Evolutionary conservation across 2,329 filamentous ascomycete species (phyloP), one percentile per base, ranked within the genome.

Genomic region (Pyricularia sp.): DNA sequence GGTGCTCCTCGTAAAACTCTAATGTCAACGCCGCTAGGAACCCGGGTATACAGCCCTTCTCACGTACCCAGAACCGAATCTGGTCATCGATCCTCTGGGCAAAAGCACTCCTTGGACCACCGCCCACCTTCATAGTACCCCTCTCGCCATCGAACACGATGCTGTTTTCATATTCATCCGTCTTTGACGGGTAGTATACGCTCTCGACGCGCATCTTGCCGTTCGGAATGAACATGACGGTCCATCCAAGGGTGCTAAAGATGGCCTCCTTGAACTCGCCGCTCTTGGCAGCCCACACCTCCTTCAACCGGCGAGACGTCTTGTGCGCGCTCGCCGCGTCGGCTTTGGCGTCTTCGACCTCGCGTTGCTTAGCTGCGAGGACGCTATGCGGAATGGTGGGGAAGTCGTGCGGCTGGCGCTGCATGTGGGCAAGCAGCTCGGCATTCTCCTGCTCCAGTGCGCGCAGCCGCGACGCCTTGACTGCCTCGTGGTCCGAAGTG

Each of bases 111-210:
- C 90, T 84, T 1, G 92, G 90, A 0, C 94, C 94, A 1, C 94
- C 94, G 40, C 88, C 90, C 65, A 99, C 90, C 81, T 99, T 99
- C 94, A 99, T 99, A 0, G 93, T 97, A 8, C 93, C 94, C 66
- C 89, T 87, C 77, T 97, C 92, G 63, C 92, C 92, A 75, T 96
- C 92, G 74, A 97, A 97, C 0, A 96, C 86, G 66, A 89, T 88
- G 65, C 83, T 86, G 69, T 88, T 88, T 74, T 88, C 86, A 73
- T 91, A 85, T 72, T 89, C 87, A 65, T 89, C 85, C 73, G 74
- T 85, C 77, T 67, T 75, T 2, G 84, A 87, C 0, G 92, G 88
- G 73, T 89, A 90, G 73, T 93, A 96, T 69, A 93, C 89, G 66
- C 84, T 89, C 65, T 93, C 96, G 26, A 97, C 91, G 35, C 91